Base-by-base conservation (phyloP, 1,284 basidiomycete genomes). In the Cryptococcus amylolentus region DNA sequence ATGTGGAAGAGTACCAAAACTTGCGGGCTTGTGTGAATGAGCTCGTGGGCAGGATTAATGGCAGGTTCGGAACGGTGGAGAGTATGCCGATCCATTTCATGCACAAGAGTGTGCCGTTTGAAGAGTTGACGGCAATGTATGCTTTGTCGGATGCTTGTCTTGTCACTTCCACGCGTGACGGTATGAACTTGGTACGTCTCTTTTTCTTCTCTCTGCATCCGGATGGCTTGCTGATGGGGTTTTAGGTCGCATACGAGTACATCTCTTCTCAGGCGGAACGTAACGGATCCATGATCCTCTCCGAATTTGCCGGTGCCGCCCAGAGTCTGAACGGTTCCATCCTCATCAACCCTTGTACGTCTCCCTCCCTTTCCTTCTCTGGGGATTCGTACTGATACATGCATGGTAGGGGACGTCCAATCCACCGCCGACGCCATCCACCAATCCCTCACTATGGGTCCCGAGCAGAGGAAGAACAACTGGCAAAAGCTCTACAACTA, bases 11-110 rank as follows among this genome's bases (percentile, higher is more conserved):
- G 78, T 98, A 98, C 75, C 95, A 98, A 78, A 98, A 98, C 78
- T 79, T 98, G 61, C 86, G 96, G 9, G 88, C 92, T 10, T 93
- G 89, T 2, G 94, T 98, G 50, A 98, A 98, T 80, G 95, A 98
- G 76, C 85, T 97, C 40, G 95, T 98, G 14, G 96, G 96, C 0
- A 85, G 95, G 31, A 98, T 98, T 80, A 98, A 98, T 71, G 96
- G 96, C 6, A 87, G 92, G 9, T 98, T 98, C 70, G 96, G 96
- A 23, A 98, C 95, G 0, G 93, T 98, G 63, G 94, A 98, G 68
- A 96, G 94, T 73, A 96, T 97, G 89, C 95, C 95, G 4, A 98
- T 98, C 63, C 95, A 98, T 76, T 98, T 96, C 77, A 89, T 98
- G 88, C 92, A 96, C 83, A 93, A 96, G 75, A 89, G 86, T 65